phyloP scores from a whole-genome alignment of 768 basidiomycete species.

The Mycena metata region DNA sequence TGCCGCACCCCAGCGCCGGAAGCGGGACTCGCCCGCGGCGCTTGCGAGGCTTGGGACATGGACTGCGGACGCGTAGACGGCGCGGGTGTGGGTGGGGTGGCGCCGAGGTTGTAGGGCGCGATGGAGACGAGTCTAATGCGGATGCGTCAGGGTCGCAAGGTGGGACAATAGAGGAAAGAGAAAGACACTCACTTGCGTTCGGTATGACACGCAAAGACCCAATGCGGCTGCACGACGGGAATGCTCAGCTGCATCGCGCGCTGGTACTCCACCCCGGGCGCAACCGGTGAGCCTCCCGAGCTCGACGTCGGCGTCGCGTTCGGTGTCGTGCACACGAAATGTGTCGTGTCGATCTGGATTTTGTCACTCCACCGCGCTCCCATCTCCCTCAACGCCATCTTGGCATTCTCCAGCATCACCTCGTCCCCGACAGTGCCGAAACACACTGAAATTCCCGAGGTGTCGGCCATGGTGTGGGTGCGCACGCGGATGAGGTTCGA shows the following conservation, averaged over 20 bases:
- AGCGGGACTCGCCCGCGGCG: conserved; percentile 56
- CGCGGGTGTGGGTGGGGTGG: conserved; percentile 64
- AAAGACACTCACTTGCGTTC: conserved; percentile 78
- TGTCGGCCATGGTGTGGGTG: conserved; percentile 96
- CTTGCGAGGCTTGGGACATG: conserved; percentile 77
- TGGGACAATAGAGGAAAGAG: neutral
- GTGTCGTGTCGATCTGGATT: conserved; percentile 98
- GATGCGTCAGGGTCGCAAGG: neutral
- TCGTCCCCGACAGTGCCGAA: conserved; percentile 91
- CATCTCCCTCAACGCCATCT: conserved; percentile 86
- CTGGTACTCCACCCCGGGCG: conserved; percentile 91
- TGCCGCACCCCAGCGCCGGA: conserved; percentile 65
- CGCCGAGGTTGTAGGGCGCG: conserved; percentile 83
- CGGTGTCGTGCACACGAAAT: conserved; percentile 96
- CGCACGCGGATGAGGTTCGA: conserved; percentile 86
- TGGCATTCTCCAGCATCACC: conserved; percentile 83
- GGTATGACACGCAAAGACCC: conserved; percentile 90
- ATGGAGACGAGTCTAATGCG: conserved; percentile 86
- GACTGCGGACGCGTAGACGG: conserved; percentile 74
- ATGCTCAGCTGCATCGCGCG: conserved; percentile 95
- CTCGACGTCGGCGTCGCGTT: conserved; percentile 72
- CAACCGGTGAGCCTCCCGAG: conserved; percentile 63
- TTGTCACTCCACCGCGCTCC: conserved; percentile 91
- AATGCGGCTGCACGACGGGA: conserved; percentile 94
- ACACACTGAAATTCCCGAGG: conserved; percentile 94